phyloP scores from a whole-genome alignment of 306 rosid genomes.

The Biancaea sappan region DNA sequence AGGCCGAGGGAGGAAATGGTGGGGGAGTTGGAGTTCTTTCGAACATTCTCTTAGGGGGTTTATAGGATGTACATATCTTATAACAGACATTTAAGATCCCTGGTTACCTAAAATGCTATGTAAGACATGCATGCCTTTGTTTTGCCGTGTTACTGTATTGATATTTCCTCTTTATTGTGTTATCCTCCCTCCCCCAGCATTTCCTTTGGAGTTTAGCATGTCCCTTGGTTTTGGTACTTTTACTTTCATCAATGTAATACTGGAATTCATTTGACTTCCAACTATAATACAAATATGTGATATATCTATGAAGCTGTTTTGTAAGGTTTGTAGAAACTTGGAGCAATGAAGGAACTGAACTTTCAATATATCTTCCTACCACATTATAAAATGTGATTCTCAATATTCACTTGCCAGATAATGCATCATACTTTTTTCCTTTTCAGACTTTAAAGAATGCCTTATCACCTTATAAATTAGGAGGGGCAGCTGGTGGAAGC shows the following conservation, averaged over 20 bases:
- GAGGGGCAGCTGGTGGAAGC: constrained; percentile 99
- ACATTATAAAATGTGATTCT: not conserved
- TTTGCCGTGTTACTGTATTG: constrained; percentile 3
- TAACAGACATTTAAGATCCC: not conserved
- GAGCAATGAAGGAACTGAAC: not conserved
- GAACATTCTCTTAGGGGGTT: not conserved
- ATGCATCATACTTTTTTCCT: not conserved
- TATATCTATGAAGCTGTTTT: not conserved
- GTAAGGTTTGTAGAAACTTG: not conserved
- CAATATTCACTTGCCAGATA: not conserved
- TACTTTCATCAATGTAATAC: not conserved
- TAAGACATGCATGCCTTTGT: constrained; percentile 1
- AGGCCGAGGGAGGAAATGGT: not conserved
- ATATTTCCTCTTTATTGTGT: not conserved
- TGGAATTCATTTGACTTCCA: not conserved
- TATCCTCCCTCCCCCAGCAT: not conserved
- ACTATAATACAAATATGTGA: not conserved
- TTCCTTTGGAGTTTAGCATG: not conserved
- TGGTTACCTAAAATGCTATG: not conserved
- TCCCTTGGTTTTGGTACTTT: not conserved
- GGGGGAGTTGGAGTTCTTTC: not conserved
- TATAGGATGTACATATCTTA: constrained; percentile 3
- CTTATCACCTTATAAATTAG: constrained; percentile 91
- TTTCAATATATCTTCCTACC: not conserved
- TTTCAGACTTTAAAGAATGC: constrained; percentile 94